A percentile compares a stretch with the other conserved stretches of the same genome.
Conservation (phyloP, 1,284 basidiomycete species). For the Hemileia vastatrix region DNA sequence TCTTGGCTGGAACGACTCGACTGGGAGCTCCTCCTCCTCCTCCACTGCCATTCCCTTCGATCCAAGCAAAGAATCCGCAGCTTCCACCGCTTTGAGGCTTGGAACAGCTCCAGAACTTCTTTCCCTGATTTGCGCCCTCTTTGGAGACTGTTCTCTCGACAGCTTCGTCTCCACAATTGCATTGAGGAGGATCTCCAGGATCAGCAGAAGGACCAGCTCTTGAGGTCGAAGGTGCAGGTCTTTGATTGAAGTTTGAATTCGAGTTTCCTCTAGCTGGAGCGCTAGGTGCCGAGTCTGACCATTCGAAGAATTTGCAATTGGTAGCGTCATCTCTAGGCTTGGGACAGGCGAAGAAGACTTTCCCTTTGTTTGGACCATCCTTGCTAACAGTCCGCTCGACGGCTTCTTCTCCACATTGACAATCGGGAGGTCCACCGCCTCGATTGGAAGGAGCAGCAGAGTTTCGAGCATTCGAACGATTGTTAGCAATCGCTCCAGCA, state of each 20-base stretch:
- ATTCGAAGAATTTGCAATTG: conserved; percentile 33
- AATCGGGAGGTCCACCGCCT: no score
- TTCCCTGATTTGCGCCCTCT: conserved; percentile 16
- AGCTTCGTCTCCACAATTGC: conserved; percentile 16
- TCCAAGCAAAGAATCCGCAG: conserved; percentile 19
- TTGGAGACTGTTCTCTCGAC: conserved; percentile 13
- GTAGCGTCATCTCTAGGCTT: conserved; percentile 24
- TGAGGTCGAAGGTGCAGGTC: neutral
- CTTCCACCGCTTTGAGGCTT: conserved; percentile 12
- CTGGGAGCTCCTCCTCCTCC: neutral
- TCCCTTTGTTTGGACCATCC: conserved; percentile 56
- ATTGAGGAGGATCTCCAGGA: neutral
- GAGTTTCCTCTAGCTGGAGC: no score
- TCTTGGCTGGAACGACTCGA: neutral
- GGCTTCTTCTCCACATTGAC: conserved; percentile 54
- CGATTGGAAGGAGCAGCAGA: neutral
- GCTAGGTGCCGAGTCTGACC: conserved; percentile 22
- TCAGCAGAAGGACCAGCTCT: neutral
- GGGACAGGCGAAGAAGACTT: no score
- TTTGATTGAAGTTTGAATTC: no score
- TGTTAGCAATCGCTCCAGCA: neutral
- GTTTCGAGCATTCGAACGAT: neutral
- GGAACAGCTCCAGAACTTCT: conserved; percentile 13
- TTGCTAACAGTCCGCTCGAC: conserved; percentile 51
- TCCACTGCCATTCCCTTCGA: neutral